Evolutionary conservation across 2,329 filamentous ascomycete genomes (phyloP).

Genomic region (Elsinoe batatas): DNA sequence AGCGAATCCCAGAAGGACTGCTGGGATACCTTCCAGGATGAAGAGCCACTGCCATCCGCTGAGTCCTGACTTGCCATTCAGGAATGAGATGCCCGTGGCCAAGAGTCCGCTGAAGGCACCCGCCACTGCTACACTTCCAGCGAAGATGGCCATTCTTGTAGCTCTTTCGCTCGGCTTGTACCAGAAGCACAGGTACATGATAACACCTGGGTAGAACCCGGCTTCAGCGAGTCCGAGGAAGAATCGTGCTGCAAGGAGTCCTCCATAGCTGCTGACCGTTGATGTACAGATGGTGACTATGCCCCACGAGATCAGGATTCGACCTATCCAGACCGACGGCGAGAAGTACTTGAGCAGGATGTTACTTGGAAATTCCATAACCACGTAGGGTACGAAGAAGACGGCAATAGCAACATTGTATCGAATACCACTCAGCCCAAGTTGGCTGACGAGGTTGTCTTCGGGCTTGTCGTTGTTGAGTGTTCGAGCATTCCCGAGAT

Average conservation of each 20-base stretch:
- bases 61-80: slow-evolving; percentile 29
- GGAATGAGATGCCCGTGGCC: slow-evolving; percentile 42
- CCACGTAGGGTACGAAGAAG: slow-evolving; percentile 29
- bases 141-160: slow-evolving; percentile 47
- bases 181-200: slow-evolving; percentile 34
- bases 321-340: slow-evolving; percentile 23
- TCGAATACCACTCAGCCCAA: slow-evolving; percentile 8
- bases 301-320: slow-evolving; percentile 14
- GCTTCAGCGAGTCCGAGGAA: slow-evolving; percentile 33
- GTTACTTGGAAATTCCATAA: slow-evolving; percentile 25
- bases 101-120: slow-evolving; percentile 45
- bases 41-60: slow-evolving; percentile 41
- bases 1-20: slow-evolving; percentile 20
- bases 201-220: slow-evolving; percentile 28
- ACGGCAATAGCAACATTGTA: slow-evolving; percentile 10
- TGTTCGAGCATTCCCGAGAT: slow-evolving; percentile 14
- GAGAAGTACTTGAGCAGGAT: slow-evolving; percentile 22
- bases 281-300: slow-evolving; percentile 14
- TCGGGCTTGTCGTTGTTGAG: slow-evolving; percentile 13
- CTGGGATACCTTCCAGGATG: slow-evolving; percentile 33
- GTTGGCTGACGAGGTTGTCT: slow-evolving; percentile 11
- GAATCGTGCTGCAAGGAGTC: slow-evolving; percentile 20
- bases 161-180: slow-evolving; percentile 48
- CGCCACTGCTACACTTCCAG: slow-evolving; percentile 46
- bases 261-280: slow-evolving; percentile 10